Evolutionary conservation across 495 filamentous ascomycete species (phyloP).

Genomic region (Penicillium desertorum): DNA sequence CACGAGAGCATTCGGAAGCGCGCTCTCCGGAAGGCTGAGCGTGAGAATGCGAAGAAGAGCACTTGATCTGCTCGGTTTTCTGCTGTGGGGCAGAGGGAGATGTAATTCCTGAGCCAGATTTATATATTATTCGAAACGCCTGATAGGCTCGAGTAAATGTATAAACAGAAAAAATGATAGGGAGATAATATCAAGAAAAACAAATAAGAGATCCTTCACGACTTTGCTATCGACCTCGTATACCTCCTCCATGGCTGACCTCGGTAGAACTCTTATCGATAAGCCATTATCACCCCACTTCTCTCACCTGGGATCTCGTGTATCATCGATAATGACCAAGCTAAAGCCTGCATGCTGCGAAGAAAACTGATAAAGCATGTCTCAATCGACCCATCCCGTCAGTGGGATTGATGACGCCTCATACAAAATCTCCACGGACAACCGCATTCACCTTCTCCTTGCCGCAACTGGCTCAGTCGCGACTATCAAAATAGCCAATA

Average conservation of each 20-base stretch:
- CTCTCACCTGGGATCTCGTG: neutral
- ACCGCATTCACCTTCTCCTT: constrained; percentile 8
- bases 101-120: neutral
- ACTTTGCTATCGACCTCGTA: no score
- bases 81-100: neutral
- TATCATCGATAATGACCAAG: neutral
- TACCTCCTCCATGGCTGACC: no score
- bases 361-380: neutral
- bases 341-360: neutral
- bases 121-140: neutral
- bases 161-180: neutral
- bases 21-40: constrained; percentile 84
- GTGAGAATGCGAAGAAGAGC: constrained; percentile 60
- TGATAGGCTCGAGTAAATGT: neutral
- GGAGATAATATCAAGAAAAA: neutral
- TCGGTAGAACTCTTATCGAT: neutral
- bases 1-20: constrained; percentile 84
- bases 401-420: neutral
- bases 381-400: neutral
- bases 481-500: constrained; percentile 74
- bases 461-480: constrained; percentile 58
- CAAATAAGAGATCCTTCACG: neutral
- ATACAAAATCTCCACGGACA: neutral
- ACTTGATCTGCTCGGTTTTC: constrained; percentile 23
- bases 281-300: neutral